phyloP scores from a whole-genome alignment of 192 early-diverging fungal species.

The Mortierella claussenii region DNA sequence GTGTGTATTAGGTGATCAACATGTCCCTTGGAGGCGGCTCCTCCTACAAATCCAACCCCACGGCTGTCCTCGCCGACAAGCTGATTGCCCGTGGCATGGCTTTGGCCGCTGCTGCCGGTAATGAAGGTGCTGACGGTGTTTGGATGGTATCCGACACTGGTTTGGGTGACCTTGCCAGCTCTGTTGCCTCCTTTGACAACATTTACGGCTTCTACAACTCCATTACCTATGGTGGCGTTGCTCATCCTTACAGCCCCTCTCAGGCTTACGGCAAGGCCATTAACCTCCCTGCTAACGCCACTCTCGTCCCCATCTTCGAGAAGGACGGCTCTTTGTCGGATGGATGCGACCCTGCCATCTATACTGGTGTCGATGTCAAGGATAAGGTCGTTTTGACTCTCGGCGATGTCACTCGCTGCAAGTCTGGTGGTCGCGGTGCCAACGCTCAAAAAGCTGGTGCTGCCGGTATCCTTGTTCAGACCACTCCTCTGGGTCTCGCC shows the following conservation, averaged over 20 bases:
- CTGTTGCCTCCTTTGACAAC: conserved; percentile 30
- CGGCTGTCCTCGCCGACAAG: conserved; percentile 56
- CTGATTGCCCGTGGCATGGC: conserved; percentile 63
- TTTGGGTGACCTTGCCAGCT: conserved; percentile 64
- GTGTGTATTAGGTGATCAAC: conserved; percentile 76
- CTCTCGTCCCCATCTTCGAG: conserved; percentile 34
- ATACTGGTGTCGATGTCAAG: conserved; percentile 9
- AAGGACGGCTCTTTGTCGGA: conserved; percentile 24
- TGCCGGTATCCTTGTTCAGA: conserved; percentile 32
- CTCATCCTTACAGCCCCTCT: conserved; percentile 16
- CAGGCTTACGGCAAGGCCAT: conserved; percentile 21
- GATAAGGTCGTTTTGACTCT: conserved; percentile 65
- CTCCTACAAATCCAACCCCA: conserved; percentile 66
- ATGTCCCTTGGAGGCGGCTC: conserved; percentile 73
- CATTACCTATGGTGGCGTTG: conserved; percentile 15
- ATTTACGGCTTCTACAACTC: conserved; percentile 10
- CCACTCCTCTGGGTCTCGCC: conserved; percentile 46
- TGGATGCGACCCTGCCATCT: conserved; percentile 35
- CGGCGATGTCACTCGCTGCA: conserved; percentile 40
- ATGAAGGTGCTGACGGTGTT: conserved; percentile 73
- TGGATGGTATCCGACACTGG: conserved; percentile 68
- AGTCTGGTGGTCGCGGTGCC: conserved; percentile 58
- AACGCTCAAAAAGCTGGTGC: conserved; percentile 19
- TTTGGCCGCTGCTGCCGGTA: conserved; percentile 80
- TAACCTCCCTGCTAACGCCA: conserved; percentile 52